Evolutionary conservation across 2,329 filamentous ascomycete species (phyloP).

Genomic region (Neonectria coccinea): DNA sequence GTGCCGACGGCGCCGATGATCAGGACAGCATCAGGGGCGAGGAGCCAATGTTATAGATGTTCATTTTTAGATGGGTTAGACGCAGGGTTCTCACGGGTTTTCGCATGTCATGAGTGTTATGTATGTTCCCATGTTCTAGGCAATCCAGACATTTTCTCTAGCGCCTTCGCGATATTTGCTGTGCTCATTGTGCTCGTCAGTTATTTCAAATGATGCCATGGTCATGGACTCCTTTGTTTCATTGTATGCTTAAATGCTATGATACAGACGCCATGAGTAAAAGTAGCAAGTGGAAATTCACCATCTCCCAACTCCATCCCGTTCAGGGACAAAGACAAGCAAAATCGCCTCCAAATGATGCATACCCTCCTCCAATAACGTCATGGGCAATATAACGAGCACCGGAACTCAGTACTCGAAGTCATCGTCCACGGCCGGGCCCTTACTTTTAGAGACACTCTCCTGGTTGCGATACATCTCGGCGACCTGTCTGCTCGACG

Average conservation of each 20-base stretch:
- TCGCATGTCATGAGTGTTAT: slow-evolving; percentile 9
- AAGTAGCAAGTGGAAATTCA: slow-evolving; percentile 1
- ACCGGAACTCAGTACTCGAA: slow-evolving; percentile 84
- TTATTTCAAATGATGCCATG: not conserved
- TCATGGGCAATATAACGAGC: not conserved
- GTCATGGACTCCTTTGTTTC: slow-evolving; percentile 12
- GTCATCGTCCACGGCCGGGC: slow-evolving; percentile 90
- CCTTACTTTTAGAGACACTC: slow-evolving; percentile 86
- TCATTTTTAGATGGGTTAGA: slow-evolving; percentile 21
- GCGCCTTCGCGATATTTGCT: not conserved
- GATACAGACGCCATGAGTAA: slow-evolving; percentile 2
- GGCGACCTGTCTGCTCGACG: slow-evolving; percentile 84
- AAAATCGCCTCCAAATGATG: not conserved
- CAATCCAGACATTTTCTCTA: not conserved
- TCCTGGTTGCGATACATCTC: slow-evolving; percentile 99
- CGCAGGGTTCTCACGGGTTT: slow-evolving; percentile 12
- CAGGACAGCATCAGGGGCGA: slow-evolving; percentile 45
- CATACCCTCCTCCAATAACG: not conserved
- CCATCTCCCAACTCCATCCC: slow-evolving; percentile 1
- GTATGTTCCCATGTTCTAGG: slow-evolving; percentile 1
- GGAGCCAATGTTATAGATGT: slow-evolving; percentile 44
- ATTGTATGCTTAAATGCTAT: slow-evolving; percentile 15
- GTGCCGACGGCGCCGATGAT: slow-evolving; percentile 51
- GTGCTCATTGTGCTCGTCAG: not conserved
- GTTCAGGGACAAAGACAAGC: not conserved